phyloP scores from a whole-genome alignment of 140 eudicot species.

The Bidens hawaiensis region DNA sequence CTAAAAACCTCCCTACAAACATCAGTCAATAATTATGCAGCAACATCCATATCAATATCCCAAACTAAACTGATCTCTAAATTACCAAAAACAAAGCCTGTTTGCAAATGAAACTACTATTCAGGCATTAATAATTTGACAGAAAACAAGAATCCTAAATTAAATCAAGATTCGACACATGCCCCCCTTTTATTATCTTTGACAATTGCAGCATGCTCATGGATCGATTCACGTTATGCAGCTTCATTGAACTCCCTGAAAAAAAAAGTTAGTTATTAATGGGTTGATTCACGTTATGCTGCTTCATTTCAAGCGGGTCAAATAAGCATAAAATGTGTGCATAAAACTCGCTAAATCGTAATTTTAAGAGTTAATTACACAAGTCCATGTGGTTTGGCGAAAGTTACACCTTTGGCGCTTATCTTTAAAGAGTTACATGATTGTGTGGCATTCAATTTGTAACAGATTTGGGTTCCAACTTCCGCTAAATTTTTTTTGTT shows the following conservation, averaged over 20 bases:
- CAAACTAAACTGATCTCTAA: conserved; percentile 15
- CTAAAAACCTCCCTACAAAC: conserved; percentile 13
- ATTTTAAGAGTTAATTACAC: too few relatives aligned
- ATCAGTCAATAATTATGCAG: conserved; percentile 11
- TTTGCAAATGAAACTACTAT: conserved; percentile 21
- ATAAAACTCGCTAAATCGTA: background rate
- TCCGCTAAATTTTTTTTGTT: too few relatives aligned
- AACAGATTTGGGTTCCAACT: too few relatives aligned
- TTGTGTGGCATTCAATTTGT: too few relatives aligned
- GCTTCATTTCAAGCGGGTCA: background rate
- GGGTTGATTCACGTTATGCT: background rate
- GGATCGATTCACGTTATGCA: too few relatives aligned
- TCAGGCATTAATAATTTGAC: conserved; percentile 26
- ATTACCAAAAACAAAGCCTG: conserved; percentile 17
- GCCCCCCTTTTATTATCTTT: conserved; percentile 18
- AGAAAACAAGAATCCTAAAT: conserved; percentile 6
- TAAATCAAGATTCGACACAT: background rate
- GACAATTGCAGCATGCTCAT: conserved; percentile 10
- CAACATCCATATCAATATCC: conserved; percentile 3
- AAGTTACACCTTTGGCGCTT: too few relatives aligned
- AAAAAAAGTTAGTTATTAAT: background rate
- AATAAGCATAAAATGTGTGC: background rate
- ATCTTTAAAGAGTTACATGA: too few relatives aligned
- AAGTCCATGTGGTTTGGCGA: too few relatives aligned
- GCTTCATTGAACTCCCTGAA: conserved; percentile 28